Percentiles rank a stretch among this genome's conserved stretches.
These are phyloP conservation scores for Juncus inflexus DNA, from an alignment of 176 grass and related monocot species.

Conservation along the genomic window DNA sequence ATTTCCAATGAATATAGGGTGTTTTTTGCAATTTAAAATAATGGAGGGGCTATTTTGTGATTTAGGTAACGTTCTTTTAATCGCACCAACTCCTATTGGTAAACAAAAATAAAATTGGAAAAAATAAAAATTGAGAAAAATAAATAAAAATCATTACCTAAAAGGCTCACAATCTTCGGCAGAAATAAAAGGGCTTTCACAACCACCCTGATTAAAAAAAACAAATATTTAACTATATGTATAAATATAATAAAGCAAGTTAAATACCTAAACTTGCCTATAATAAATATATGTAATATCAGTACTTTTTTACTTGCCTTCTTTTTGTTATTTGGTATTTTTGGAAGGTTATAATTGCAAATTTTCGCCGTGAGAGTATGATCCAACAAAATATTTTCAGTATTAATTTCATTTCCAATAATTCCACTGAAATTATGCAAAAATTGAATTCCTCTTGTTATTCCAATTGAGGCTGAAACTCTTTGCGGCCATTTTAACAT, in stretches of 20 bases:
- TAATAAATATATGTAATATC: no score
- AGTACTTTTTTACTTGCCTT: constrained; percentile 38
- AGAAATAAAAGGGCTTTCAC: constrained; percentile 46
- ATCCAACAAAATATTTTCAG: constrained; percentile 77
- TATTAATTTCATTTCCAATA: constrained; percentile 55
- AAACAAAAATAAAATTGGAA: neutral
- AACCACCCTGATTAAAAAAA: constrained; percentile 50
- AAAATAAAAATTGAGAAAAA: constrained; percentile 24
- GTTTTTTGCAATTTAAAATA: no score
- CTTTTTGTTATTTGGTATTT: constrained; percentile 59
- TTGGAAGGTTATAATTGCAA: constrained; percentile 59
- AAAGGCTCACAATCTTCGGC: constrained; percentile 37
- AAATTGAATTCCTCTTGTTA: constrained; percentile 81
- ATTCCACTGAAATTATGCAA: constrained; percentile 66
- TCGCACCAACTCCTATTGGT: no score
- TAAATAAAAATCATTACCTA: constrained; percentile 48
- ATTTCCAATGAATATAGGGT: no score
- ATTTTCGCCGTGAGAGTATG: constrained; percentile 87
- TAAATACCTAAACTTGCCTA: neutral
- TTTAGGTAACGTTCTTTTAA: no score
- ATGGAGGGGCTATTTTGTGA: no score
- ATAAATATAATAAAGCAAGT: neutral
- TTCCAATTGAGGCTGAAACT: constrained; percentile 59
- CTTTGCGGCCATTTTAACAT: constrained; percentile 93
- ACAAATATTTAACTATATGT: constrained; percentile 10